These are phyloP conservation scores for Ceratopteris richardii DNA, from an alignment of 75 land plant genomes.

Conservation along the genomic window DNA sequence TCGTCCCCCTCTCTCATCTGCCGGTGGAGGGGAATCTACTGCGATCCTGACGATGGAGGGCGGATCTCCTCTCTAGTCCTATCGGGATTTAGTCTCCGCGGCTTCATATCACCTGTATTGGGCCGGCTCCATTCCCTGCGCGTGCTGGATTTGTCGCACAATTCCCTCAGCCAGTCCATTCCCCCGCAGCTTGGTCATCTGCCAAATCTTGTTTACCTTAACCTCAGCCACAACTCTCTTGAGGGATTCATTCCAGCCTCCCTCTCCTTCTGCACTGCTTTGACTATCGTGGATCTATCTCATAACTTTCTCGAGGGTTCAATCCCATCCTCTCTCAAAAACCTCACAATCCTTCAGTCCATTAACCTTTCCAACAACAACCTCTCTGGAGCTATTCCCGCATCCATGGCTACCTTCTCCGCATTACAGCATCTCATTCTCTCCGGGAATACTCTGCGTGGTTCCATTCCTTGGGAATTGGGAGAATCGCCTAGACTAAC, in stretches of 20 bases:
- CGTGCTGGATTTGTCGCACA: constrained; percentile 39
- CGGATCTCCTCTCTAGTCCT: constrained; percentile 63
- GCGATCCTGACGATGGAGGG: constrained; percentile 29
- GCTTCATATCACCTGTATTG: constrained; percentile 46
- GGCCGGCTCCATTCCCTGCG: constrained; percentile 58
- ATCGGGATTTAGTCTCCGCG: constrained; percentile 53
- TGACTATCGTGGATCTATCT: background rate
- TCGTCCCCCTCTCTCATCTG: constrained; percentile 17
- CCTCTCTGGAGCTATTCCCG: constrained; percentile 29
- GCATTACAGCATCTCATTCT: constrained; percentile 33
- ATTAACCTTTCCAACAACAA: constrained; percentile 54
- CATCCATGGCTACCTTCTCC: constrained; percentile 27
- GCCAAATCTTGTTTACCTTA: constrained; percentile 7
- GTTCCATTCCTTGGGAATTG: constrained; percentile 35
- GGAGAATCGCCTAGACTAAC: constrained; percentile 32
- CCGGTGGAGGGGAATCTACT: constrained; percentile 50
- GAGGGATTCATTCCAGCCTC: background rate
- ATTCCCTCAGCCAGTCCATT: constrained; percentile 8
- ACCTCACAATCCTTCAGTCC: constrained; percentile 23
- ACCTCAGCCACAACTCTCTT: constrained; percentile 2
- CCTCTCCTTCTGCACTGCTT: background rate
- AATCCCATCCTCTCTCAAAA: constrained; percentile 37
- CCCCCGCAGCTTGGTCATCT: constrained; percentile 22
- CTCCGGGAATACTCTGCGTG: constrained; percentile 21
- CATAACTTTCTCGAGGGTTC: constrained; percentile 16